Evolutionary conservation across 31 red algal genomes (phyloP), one percentile per base, ranked within the genome.

Genomic region (Bonnemaisonia californica): DNA sequence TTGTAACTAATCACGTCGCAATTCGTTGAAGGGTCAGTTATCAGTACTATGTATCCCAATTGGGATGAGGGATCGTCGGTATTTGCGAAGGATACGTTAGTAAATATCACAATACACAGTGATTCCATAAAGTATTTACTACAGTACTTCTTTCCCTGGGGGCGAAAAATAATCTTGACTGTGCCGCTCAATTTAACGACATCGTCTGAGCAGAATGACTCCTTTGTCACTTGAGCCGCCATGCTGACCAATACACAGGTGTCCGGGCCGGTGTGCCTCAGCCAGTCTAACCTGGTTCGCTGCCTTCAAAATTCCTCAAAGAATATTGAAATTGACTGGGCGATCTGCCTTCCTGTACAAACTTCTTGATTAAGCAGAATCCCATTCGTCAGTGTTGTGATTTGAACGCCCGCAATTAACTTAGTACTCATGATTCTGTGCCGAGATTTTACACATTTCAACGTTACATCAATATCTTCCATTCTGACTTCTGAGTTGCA

Each of bases 41-140:
- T 39, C 5, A 69, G 26, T 30, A 91, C 62, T 26, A 76, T 63
- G 57, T 71, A 83, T 51, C 67, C 69, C 36, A 83, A 41, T 31
- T 63, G 70, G 19, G 87, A 69, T 26, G 79, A 77, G 23, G 77
- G 54, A 40, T 77, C 62, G 36, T 69, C 34, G 69, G 77, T 83
- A 11, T 60, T 38, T 1, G 78, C 62, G 65, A 81, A 89, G 3
- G 76, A 81, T 24, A 48, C 0, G 45, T 89, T 76, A 0, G 68
- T 27, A 65, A 79, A 81, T 38, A 89, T 66, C 31, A 54, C 28
- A 7, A 89, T n/a, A 37, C 60, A 79, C 35, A 27, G 37, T 0
- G 19, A 19, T 40, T 29, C 18, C 0, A 41, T 84, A 29, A 54
- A 75, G 24, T 36, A 59, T 40, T 0, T 69, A 41, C 18, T 56